A percentile compares a stretch with the other conserved stretches of the same genome.
Conservation (phyloP, 2,329 filamentous ascomycete genomes). For the Cytospora leucostoma region DNA sequence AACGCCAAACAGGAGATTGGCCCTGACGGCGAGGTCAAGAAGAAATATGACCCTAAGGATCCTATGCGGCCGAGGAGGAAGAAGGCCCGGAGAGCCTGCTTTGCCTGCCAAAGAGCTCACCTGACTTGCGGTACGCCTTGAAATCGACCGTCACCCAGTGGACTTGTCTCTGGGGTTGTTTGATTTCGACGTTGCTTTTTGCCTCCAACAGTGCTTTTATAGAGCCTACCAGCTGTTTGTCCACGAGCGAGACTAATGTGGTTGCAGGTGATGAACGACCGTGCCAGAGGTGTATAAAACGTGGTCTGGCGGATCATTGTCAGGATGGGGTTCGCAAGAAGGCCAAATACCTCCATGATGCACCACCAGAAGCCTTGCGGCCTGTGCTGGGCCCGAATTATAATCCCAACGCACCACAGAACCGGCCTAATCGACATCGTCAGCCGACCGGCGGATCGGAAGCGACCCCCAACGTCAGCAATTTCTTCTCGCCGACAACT, state of each 20-base stretch:
- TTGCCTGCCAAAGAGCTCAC: constrained; percentile 95
- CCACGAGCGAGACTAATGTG: constrained; percentile 32
- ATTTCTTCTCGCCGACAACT: constrained; percentile 50
- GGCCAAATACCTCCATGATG: constrained; percentile 97
- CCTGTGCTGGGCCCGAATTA: constrained; percentile 77
- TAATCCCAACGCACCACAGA: constrained; percentile 56
- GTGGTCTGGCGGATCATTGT: constrained; percentile 85
- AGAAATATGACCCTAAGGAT: constrained; percentile 82
- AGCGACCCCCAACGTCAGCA: constrained; percentile 43
- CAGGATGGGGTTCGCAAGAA: constrained; percentile 98
- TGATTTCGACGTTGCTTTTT: neutral
- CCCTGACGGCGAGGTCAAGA: constrained; percentile 58
- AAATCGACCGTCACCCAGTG: constrained; percentile 28
- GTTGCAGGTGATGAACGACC: constrained; percentile 85
- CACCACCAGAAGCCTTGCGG: constrained; percentile 82
- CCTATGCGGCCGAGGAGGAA: constrained; percentile 86
- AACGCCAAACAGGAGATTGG: constrained; percentile 46
- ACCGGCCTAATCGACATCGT: constrained; percentile 48
- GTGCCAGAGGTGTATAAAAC: constrained; percentile 91
- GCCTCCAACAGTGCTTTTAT: neutral
- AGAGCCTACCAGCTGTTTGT: neutral
- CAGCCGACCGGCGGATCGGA: constrained; percentile 53
- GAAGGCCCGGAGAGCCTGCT: constrained; percentile 94
- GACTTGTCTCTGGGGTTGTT: constrained; percentile 22
- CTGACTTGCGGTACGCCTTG: constrained; percentile 88